Percentiles rank a stretch among this genome's conserved stretches.
phyloP scores from a whole-genome alignment of 2,329 filamentous ascomycete genomes.

The Trichoderma afroharzianum region DNA sequence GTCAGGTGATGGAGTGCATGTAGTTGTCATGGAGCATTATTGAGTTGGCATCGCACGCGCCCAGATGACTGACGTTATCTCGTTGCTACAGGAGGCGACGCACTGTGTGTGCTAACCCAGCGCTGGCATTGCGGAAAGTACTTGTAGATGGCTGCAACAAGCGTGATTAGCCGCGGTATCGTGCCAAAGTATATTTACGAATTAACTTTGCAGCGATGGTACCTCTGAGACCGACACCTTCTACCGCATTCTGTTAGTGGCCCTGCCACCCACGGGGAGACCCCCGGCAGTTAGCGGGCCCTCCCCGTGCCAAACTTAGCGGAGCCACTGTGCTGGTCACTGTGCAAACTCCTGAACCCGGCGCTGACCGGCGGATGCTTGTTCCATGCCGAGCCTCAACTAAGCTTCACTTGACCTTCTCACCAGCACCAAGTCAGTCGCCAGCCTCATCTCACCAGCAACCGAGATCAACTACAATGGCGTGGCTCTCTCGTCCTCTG shows the following conservation, averaged over 20 bases:
- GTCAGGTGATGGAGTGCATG: constrained; percentile 17
- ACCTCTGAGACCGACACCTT: not conserved
- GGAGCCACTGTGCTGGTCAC: not conserved
- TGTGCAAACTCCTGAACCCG: not conserved
- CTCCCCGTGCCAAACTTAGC: not conserved
- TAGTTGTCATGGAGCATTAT: constrained; percentile 12
- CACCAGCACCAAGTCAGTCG: not conserved
- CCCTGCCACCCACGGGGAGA: not conserved
- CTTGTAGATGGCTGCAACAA: not conserved
- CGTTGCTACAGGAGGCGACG: not conserved
- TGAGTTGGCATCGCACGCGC: constrained; percentile 12
- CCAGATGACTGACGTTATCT: constrained; percentile 18
- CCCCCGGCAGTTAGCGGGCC: not conserved
- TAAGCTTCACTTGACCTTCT: not conserved
- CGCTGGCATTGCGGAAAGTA: not conserved
- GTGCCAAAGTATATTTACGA: not conserved
- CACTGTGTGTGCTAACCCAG: constrained; percentile 9
- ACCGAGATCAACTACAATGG: not conserved
- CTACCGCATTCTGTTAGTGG: constrained; percentile 4
- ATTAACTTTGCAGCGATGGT: rapidly evolving
- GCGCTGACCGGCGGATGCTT: not conserved
- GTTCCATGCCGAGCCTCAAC: not conserved
- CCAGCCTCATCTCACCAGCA: not conserved
- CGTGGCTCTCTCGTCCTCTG: constrained; percentile 11
- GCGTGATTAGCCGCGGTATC: not conserved